Evolutionary conservation across 2,329 filamentous ascomycete species (phyloP), one percentile per base, ranked within the genome.

Genomic region (Ophiostoma pallidulum): DNA sequence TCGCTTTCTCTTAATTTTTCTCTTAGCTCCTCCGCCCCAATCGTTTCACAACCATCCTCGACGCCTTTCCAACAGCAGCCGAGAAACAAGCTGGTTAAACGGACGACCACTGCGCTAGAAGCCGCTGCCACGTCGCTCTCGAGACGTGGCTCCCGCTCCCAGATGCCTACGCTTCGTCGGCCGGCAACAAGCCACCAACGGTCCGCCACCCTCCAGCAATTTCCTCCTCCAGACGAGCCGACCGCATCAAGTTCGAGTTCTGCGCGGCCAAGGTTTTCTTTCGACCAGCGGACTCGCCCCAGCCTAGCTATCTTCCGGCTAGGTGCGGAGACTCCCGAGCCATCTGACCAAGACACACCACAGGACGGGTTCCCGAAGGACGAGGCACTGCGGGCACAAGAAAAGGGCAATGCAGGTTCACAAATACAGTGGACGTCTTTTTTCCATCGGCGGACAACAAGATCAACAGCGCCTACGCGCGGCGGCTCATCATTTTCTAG

Each of bases 171-270:
- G 19, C 72, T 90, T 50, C 78, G 82, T 50, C 72, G 85, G 56
- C 86, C 86, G 45, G 84, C 84, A 39, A 90, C 86, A 16, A 89
- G 85, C 62, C 84, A 89, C 59, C 84, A 90, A 61, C 74, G 86
- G 57, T 84, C 82, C 39, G 80, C 78, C 29, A 86, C 82, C 1
- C 66, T 87, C 24, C 78, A 85, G 55, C 74, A 80, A 51, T 61
- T 68, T 24, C 62, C 51, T 10, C 38, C 13, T 6, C 26, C 41
- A 2, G 48, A 52, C 16, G 53, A 56, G 22, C 51, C 51, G 33
- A 40, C 47, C 29, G 47, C 54, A 24, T 29, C 54, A n/a, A 48
- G 52, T 29, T 51, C 54, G 22, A 50, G 51, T 39, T 29, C 43
- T 16, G 47, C 49, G 22, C 51, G 47, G 1, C 56, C 58, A 4